Evolutionary conservation across 371 early-diverging fungal species (phyloP), one percentile per base, ranked within the genome.

Genomic region (Rhizomucor miehei): DNA sequence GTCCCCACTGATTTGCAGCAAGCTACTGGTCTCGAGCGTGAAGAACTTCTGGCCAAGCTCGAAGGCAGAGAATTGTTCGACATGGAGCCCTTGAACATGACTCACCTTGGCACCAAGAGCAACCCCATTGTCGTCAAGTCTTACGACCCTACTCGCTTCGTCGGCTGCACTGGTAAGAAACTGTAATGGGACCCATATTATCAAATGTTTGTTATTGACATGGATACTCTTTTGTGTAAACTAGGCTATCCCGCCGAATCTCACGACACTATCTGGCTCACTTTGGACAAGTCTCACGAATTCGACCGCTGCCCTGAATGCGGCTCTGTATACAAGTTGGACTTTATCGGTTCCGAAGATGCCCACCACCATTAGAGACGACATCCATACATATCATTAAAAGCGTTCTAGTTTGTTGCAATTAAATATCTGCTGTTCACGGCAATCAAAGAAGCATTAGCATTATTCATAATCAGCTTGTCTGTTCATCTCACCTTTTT

Each of bases 261-360:
- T 48, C 96, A 95, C 69, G 92, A 92, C 57, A 72, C 85, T 51
- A 71, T 91, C 67, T 93, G 91, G 91, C 77, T 93, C 64, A 80
- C 83, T 51, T 70, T 93, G 54, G 84, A 85, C 60, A 84, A 84
- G 73, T 69, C 75, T 52, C 88, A 89, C 65, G 88, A 86, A 51
- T 75, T 90, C 59, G 93, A 95, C 71, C 91, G 96, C 62, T 98
- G 98, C 88, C 93, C 93, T 38, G 92, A 95, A 82, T 98, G 98
- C 76, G 98, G 96, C 69, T 86, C 80, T 67, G 88, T 84, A 51
- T 92, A 65, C 79, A 85, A 85, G 67, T 75, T 88, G 66, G 71
- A 78, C 59, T 74, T 71, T 54, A 67, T 75, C 46, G 79, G 77
- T 51, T 54, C 71, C 54, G 77, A 77, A 61, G 68, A 72, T 50